A percentile compares a stretch with the other conserved stretches of the same genome.
Conservation (phyloP, 495 filamentous ascomycete genomes). For the Astrothelium subdiscretum region DNA sequence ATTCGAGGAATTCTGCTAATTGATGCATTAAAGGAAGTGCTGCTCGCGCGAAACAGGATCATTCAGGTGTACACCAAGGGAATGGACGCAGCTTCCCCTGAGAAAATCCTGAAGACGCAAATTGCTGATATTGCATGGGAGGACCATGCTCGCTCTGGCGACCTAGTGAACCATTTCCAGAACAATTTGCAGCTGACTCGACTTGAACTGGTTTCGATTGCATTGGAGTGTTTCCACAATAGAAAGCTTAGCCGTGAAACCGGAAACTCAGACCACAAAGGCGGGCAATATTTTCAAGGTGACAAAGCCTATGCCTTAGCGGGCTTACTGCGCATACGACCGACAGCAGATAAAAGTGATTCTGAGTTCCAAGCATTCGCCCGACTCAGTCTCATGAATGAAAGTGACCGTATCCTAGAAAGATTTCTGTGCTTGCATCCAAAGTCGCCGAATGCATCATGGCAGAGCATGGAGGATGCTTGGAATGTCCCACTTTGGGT, state of each 20-base stretch:
- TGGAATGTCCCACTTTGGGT: conserved; percentile 29
- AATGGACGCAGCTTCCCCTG: neutral
- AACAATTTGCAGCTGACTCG: conserved; percentile 26
- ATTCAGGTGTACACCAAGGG: conserved; percentile 22
- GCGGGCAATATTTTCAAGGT: conserved; percentile 14
- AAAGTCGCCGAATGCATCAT: conserved; percentile 12
- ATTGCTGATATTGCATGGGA: conserved; percentile 16
- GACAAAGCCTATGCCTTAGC: conserved; percentile 38
- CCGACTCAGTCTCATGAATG: conserved; percentile 34
- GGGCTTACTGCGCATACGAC: conserved; percentile 33
- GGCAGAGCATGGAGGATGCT: conserved; percentile 26
- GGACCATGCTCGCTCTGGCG: conserved; percentile 16
- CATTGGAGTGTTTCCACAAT: conserved; percentile 19
- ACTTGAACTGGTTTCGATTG: conserved; percentile 27
- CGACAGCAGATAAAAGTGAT: conserved; percentile 26
- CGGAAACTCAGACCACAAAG: conserved; percentile 7
- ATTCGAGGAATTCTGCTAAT: neutral
- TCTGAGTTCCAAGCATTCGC: conserved; percentile 36
- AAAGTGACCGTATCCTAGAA: conserved; percentile 33
- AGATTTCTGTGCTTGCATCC: conserved; percentile 33
- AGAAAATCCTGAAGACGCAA: conserved; percentile 11
- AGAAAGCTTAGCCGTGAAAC: neutral
- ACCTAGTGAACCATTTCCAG: conserved; percentile 32
- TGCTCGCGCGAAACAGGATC: conserved; percentile 18
- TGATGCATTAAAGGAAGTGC: conserved; percentile 23